Evolutionary conservation across 345 rosid species (phyloP).

Genomic region (Gossypium raimondii): DNA sequence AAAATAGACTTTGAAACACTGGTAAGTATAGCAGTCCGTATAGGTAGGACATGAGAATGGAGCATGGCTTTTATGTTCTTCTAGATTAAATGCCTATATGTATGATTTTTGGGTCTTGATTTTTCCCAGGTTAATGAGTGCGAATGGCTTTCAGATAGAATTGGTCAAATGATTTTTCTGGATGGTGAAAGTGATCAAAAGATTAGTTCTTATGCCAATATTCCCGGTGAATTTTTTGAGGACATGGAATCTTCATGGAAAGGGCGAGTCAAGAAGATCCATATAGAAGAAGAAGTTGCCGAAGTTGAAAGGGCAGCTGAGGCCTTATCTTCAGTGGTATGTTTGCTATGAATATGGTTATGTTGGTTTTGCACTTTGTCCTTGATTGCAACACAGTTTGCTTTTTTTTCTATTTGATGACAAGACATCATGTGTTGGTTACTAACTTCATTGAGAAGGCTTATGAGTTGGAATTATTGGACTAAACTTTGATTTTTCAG

Average conservation of each 20-base stretch:
- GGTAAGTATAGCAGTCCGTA: slow-evolving; percentile 34
- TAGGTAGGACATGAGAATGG: neutral
- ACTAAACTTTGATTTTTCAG: neutral
- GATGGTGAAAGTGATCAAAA: slow-evolving; percentile 65
- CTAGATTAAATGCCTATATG: neutral
- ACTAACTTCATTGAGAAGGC: neutral
- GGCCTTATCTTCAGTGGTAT: slow-evolving; percentile 71
- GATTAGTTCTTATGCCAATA: slow-evolving; percentile 32
- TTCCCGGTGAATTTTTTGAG: slow-evolving; percentile 80
- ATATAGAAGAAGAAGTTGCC: slow-evolving; percentile 59
- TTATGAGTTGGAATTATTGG: slow-evolving; percentile 6
- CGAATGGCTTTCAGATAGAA: slow-evolving; percentile 59
- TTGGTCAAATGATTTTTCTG: slow-evolving; percentile 60
- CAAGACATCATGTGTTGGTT: neutral
- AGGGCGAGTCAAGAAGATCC: slow-evolving; percentile 76
- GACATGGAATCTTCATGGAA: slow-evolving; percentile 91
- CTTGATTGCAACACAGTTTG: neutral
- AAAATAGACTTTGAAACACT: slow-evolving; percentile 74
- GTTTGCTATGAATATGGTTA: slow-evolving; percentile 19
- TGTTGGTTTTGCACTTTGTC: neutral
- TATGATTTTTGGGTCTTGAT: neutral
- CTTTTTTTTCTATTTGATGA: neutral
- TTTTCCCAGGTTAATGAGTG: slow-evolving; percentile 68
- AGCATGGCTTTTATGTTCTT: neutral
- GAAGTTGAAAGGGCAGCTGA: slow-evolving; percentile 62